Percentiles rank a stretch among this genome's conserved stretches.
phyloP scores from a whole-genome alignment of 176 grass and related monocot genomes.

The Oryza coarctata region DNA sequence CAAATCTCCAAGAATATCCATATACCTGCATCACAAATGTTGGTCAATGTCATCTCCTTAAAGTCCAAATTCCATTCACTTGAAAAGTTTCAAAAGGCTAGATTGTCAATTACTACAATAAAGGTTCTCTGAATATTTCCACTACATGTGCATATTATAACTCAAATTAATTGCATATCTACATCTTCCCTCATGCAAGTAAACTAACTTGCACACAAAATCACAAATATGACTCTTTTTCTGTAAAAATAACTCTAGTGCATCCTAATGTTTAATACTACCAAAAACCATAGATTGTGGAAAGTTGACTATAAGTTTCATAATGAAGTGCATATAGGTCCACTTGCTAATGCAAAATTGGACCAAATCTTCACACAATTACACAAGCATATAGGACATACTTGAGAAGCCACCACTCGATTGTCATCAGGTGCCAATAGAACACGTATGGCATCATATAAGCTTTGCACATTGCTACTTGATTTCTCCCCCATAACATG shows the following conservation, averaged over 20 bases:
- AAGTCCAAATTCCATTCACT: background rate
- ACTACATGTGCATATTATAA: background rate
- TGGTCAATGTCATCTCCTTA: conserved; percentile 1
- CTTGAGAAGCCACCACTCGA: conserved; percentile 90
- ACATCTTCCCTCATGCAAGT: background rate
- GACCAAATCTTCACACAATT: background rate
- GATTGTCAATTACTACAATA: background rate
- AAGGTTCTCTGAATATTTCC: background rate
- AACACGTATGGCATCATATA: conserved; percentile 77
- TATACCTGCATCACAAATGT: conserved; percentile 53
- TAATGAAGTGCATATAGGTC: conserved; percentile 7
- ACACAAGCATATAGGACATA: conserved; percentile 35
- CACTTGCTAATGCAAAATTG: conserved; percentile 17
- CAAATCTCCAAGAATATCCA: conserved; percentile 91
- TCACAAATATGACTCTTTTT: background rate
- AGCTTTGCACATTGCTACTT: conserved; percentile 48
- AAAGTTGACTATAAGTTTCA: background rate
- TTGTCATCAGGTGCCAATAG: conserved; percentile 83
- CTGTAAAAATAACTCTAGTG: background rate
- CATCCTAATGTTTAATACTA: background rate
- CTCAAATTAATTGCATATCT: background rate
- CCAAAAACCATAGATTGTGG: background rate
- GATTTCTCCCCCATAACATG: conserved; percentile 56
- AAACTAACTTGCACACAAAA: background rate
- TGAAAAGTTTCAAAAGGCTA: background rate